A percentile compares a stretch with the other conserved stretches of the same genome.
Conservation (phyloP, 1,139 yeast species). For the Nadsonia commutata region DNA sequence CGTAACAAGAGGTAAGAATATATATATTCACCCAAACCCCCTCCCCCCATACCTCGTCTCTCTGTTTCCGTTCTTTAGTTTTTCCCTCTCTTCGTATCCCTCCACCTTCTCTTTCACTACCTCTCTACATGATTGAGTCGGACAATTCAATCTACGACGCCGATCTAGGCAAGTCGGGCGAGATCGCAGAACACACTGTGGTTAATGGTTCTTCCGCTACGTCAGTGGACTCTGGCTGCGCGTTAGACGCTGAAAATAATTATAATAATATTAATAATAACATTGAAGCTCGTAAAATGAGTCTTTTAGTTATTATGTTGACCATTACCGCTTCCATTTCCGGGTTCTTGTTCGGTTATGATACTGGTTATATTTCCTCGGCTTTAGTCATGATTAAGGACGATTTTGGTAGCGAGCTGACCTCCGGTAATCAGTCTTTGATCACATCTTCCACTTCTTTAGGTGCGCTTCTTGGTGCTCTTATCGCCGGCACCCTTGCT, state of each 20-base stretch:
- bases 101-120: too few relatives aligned
- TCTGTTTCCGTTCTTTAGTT: too few relatives aligned
- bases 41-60: too few relatives aligned
- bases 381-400: conserved; percentile 79
- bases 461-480: conserved; percentile 74
- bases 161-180: too few relatives aligned
- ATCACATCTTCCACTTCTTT: conserved; percentile 92
- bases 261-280: too few relatives aligned
- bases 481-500: conserved; percentile 67
- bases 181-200: too few relatives aligned
- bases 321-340: conserved; percentile 78
- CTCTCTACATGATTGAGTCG: too few relatives aligned
- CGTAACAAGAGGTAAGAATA: too few relatives aligned
- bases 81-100: too few relatives aligned
- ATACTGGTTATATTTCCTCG: conserved; percentile 88
- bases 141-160: too few relatives aligned
- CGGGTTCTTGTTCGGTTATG: conserved; percentile 94
- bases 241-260: background rate
- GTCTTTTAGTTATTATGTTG: conserved; percentile 49
- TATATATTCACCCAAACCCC: too few relatives aligned
- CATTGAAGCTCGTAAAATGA: conserved; percentile 18
- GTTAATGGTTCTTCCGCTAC: too few relatives aligned
- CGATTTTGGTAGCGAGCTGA: conserved; percentile 30
- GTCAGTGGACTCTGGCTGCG: background rate
- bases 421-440: conserved; percentile 70